These are phyloP conservation scores for Saccharomycopsis oosterbeekiorum DNA, from an alignment of 805 yeast genomes.

Conservation along the genomic window DNA sequence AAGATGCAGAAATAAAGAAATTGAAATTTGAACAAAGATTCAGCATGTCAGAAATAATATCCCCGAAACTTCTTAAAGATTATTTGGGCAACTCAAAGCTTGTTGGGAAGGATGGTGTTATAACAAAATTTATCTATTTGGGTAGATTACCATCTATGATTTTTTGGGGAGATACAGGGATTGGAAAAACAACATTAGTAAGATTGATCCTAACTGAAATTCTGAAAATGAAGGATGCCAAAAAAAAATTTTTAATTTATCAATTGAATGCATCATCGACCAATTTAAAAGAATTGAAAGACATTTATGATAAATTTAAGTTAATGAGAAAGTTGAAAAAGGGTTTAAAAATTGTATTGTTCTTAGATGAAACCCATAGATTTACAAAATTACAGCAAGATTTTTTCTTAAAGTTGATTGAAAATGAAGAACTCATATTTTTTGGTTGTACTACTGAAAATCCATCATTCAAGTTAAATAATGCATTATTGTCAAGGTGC, in stretches of 20 bases:
- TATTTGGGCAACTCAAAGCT: slow-evolving; percentile 82
- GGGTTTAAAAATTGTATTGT: slow-evolving; percentile 52
- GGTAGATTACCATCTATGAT: slow-evolving; percentile 74
- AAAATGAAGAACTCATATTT: slow-evolving; percentile 68
- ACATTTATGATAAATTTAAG: slow-evolving; percentile 38
- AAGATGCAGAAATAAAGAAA: slow-evolving; percentile 11
- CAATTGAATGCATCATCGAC: slow-evolving; percentile 82
- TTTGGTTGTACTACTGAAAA: slow-evolving; percentile 97
- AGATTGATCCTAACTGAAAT: slow-evolving; percentile 30
- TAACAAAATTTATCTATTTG: slow-evolving; percentile 52
- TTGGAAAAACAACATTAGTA: slow-evolving; percentile 81
- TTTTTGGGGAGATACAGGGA: slow-evolving; percentile 94
- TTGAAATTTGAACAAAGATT: slow-evolving; percentile 11
- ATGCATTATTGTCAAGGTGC: slow-evolving; percentile 79
- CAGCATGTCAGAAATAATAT: slow-evolving; percentile 65
- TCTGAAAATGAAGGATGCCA: slow-evolving; percentile 18
- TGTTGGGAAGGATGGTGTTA: slow-evolving; percentile 52
- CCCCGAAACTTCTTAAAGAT: slow-evolving; percentile 63
- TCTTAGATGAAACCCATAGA: slow-evolving; percentile 89
- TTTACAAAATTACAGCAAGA: slow-evolving; percentile 86
- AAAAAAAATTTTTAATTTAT: slow-evolving; percentile 38
- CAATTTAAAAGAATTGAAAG: slow-evolving; percentile 55
- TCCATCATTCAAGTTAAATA: slow-evolving; percentile 72
- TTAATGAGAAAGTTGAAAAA: slow-evolving; percentile 26
- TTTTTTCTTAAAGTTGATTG: slow-evolving; percentile 72